Percentiles rank a stretch among this genome's conserved stretches.
These are phyloP conservation scores for Gymnopilus junonius DNA, from an alignment of 768 basidiomycete species.

Conservation along the genomic window DNA sequence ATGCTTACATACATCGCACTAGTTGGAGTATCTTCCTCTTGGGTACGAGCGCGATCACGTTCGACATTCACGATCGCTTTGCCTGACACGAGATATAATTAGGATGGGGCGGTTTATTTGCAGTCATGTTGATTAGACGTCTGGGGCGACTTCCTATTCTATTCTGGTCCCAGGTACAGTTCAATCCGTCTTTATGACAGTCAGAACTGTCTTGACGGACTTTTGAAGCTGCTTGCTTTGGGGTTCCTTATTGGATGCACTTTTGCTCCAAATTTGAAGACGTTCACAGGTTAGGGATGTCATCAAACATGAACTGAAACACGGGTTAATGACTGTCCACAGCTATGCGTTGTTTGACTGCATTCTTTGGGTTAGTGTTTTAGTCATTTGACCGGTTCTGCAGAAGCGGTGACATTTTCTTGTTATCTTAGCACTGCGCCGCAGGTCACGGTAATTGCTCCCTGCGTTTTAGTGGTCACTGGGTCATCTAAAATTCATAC, in stretches of 20 bases:
- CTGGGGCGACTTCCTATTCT: slow-evolving; percentile 68
- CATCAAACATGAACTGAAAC: neutral
- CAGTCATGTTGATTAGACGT: slow-evolving; percentile 68
- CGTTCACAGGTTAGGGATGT: slow-evolving; percentile 54
- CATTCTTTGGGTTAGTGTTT: slow-evolving; percentile 54
- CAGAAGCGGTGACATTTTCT: neutral
- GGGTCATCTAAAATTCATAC: neutral
- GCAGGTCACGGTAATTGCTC: slow-evolving; percentile 55
- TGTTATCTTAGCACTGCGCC: slow-evolving; percentile 52
- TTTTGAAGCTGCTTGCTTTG: slow-evolving; percentile 52
- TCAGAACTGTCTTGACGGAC: neutral
- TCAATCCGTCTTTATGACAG: neutral
- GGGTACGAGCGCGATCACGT: slow-evolving; percentile 35
- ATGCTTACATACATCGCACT: slow-evolving; percentile 11
- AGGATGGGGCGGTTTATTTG: slow-evolving; percentile 64
- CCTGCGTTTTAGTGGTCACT: neutral
- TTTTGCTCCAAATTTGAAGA: slow-evolving; percentile 58
- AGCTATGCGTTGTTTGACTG: slow-evolving; percentile 64
- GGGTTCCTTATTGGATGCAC: slow-evolving; percentile 51
- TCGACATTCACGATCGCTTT: slow-evolving; percentile 7
- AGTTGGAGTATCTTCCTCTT: slow-evolving; percentile 73
- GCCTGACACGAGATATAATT: neutral
- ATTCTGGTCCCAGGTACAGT: slow-evolving; percentile 70
- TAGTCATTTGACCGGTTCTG: neutral
- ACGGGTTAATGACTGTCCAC: neutral